phyloP scores from a whole-genome alignment of 805 yeast species.

The Spencermartinsiella europaea region DNA sequence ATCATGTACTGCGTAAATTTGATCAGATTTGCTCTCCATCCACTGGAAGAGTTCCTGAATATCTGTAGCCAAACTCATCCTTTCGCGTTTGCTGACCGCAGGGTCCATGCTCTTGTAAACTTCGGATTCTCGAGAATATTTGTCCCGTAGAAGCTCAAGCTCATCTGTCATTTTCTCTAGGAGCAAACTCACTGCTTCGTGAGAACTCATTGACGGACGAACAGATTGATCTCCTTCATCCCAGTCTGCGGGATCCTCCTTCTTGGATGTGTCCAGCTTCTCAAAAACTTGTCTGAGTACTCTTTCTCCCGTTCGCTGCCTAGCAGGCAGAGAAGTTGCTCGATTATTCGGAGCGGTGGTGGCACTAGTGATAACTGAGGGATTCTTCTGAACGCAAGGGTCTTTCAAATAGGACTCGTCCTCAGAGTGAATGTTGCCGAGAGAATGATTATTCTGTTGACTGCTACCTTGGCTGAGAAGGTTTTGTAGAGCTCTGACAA shows the following conservation, averaged over 20 bases:
- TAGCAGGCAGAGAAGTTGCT: neutral
- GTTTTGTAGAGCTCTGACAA: no score
- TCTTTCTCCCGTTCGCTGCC: slow-evolving; percentile 4
- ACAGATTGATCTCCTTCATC: slow-evolving; percentile 15
- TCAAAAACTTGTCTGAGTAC: neutral
- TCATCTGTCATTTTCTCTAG: slow-evolving; percentile 16
- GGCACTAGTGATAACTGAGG: neutral
- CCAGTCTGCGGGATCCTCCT: neutral
- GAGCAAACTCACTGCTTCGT: slow-evolving; percentile 16
- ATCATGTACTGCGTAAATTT: slow-evolving; percentile 19
- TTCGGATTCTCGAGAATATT: slow-evolving; percentile 7
- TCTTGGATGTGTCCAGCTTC: neutral
- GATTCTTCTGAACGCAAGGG: neutral
- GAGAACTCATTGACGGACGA: slow-evolving; percentile 19
- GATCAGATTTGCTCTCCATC: slow-evolving; percentile 18
- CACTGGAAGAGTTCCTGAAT: slow-evolving; percentile 10
- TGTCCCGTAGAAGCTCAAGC: slow-evolving; percentile 7
- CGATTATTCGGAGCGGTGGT: no score
- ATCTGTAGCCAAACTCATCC: slow-evolving; percentile 12
- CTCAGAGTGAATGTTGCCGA: no score
- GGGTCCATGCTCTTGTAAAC: slow-evolving; percentile 16
- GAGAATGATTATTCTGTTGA: no score
- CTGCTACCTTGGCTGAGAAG: no score
- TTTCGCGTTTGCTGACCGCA: slow-evolving; percentile 8
- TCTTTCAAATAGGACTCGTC: no score